Evolutionary conservation across 2,329 filamentous ascomycete genomes (phyloP), one percentile per base, ranked within the genome.

Genomic region (Pleoardoris graminearum): DNA sequence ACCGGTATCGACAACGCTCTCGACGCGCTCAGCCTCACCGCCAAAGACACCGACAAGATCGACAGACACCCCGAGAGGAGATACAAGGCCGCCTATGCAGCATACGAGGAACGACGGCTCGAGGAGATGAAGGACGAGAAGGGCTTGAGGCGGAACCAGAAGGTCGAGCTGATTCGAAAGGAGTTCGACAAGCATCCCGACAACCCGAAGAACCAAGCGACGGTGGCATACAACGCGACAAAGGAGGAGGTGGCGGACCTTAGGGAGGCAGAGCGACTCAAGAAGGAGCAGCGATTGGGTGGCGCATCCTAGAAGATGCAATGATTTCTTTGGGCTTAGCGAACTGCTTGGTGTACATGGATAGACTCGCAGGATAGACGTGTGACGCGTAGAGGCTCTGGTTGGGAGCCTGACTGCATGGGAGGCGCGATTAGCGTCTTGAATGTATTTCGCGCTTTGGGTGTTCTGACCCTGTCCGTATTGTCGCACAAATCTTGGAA

Each of bases 141-240:
- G 51, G 91, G 90, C 0, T 74, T 97, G 69, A 81, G 92, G 51
- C 80, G 89, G 63, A 85, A 95, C 63, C 92, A 97, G 82, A 88
- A 89, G 75, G 86, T 92, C 66, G 89, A 93, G 58, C 81, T 87
- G 68, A 89, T 96, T 61, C 77, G 84, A 57, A 95, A 96, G 80
- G 94, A 97, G 77, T 99, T 97, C 73, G 89, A 96, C 75, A 95
- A 91, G 80, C 89, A 89, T 67, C 87, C 90, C 1, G 93, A 97
- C 65, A 99, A 99, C 74, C 94, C 94, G 12, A 94, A 96, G 77
- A 96, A 96, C 77, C 90, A 96, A 77, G 86, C 87, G 14, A 84
- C 79, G 46, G 89, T 85, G 2, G 74, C 80, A 3, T 95, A 91
- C 76, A 90, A 99, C 74, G 84, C 90, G 48, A 83, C 82, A 19